phyloP scores from a whole-genome alignment of 1,284 basidiomycete species.

The Fomitopsis betulina region DNA sequence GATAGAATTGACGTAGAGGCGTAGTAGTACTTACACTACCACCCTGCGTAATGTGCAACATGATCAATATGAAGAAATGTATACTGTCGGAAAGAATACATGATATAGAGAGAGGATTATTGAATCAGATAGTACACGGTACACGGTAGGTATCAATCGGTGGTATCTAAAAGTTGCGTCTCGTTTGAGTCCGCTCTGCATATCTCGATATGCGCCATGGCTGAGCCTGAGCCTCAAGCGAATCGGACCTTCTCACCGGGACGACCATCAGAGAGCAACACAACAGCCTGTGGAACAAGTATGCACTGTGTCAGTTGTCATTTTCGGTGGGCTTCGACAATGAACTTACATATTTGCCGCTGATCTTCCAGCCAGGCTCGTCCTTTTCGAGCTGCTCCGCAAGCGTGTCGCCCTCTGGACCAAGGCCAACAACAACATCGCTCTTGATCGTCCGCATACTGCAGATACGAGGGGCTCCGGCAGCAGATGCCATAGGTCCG shows the following conservation, averaged over 20 bases:
- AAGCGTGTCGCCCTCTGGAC: conserved; percentile 62
- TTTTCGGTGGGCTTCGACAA: not conserved
- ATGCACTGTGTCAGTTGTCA: not conserved
- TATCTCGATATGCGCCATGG: not conserved
- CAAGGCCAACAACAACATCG: conserved; percentile 74
- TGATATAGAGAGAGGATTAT: not conserved
- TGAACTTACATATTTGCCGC: conserved; percentile 83
- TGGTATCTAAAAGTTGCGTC: not conserved
- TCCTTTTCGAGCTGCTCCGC: conserved; percentile 82
- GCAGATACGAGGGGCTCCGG: conserved; percentile 86
- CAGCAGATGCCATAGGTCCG: conserved; percentile 86
- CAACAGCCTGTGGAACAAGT: conserved; percentile 58
- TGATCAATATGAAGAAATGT: no score
- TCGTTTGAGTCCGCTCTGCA: not conserved
- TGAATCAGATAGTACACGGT: not conserved
- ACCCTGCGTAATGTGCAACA: no score
- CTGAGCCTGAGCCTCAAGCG: conserved; percentile 34
- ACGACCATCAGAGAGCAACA: conserved; percentile 80
- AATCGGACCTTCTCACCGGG: conserved; percentile 80
- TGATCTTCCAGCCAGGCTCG: conserved; percentile 97
- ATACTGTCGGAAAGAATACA: not conserved
- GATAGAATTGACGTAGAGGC: no score
- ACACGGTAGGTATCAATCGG: not conserved
- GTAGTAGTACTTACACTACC: no score
- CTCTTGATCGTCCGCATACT: conserved; percentile 88